A percentile compares a stretch with the other conserved stretches of the same genome.
These are phyloP conservation scores for Tirmania nivea DNA, from an alignment of 495 filamentous ascomycete genomes.

Conservation along the genomic window DNA sequence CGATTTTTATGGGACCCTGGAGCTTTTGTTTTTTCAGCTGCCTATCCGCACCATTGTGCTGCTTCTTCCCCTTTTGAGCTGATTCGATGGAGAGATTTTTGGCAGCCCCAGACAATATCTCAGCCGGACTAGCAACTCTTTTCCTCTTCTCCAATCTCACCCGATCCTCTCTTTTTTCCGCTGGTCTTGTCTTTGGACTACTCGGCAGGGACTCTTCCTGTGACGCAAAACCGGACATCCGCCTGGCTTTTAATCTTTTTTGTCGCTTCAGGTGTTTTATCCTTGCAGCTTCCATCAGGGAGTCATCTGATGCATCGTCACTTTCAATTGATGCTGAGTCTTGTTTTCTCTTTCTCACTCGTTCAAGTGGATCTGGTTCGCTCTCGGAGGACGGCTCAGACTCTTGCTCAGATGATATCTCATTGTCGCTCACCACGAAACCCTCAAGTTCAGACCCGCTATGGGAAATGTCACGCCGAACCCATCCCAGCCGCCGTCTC, in stretches of 20 bases:
- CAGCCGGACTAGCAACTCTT: not conserved
- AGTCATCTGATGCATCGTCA: slow-evolving; percentile 4
- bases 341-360: not conserved
- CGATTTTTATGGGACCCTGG: too few species aligned
- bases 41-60: not conserved
- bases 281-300: slow-evolving; percentile 7
- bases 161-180: not conserved
- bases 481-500: slow-evolving; percentile 1
- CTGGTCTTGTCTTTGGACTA: not conserved
- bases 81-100: not conserved
- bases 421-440: too few species aligned
- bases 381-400: too few species aligned
- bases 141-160: not conserved
- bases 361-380: too few species aligned
- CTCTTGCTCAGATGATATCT: too few species aligned
- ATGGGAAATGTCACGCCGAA: slow-evolving; percentile 1
- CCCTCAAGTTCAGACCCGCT: too few species aligned
- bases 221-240: not conserved
- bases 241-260: slow-evolving; percentile 3
- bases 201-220: not conserved
- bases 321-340: not conserved
- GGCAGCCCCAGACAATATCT: not conserved
- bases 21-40: too few species aligned
- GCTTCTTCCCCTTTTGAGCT: not conserved
- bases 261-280: slow-evolving; percentile 4